Evolutionary conservation across 306 rosid species (phyloP), one percentile per base, ranked within the genome.

Genomic region (Psophocarpus tetragonolobus): DNA sequence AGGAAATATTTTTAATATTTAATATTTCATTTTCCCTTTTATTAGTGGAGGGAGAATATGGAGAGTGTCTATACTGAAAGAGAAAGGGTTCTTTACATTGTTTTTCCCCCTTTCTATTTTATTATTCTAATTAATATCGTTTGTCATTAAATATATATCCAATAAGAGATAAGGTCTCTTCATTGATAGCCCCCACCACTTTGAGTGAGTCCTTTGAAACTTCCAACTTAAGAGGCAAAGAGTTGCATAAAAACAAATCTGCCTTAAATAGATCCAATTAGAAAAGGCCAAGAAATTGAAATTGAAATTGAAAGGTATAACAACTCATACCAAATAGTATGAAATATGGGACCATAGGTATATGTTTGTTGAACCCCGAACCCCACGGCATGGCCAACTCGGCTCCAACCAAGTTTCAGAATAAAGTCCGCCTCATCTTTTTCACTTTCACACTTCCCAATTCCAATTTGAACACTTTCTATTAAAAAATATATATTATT

Each of bases 361-460:
- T 12, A 7, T 53, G 32, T 33, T 10, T 78, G 6, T 53, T 53
- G 4, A 38, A 38, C 6, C 24, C 51, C n/a, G 66, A 48, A 70
- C 39, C 33, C 30, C 72, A 45, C 79, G 48, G 44, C 65, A 50
- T 27, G 53, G 48, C 64, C 74, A 35, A 73, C 68, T 80, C 26
- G 75, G n/a, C 42, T 56, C 50, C 14, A 23, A 29, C 53, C 32
- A 65, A 42, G 58, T 69, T 75, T 68, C 42, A 5, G 23, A 75
- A 36, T 38, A 61, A 50, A 61, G 74, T 18, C 10, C 0, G 10
- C 0, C 5, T n/a, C 76, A 4, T 58, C 50, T 27, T 53, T 69
- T 51, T 50, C 26, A 48, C 81, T 70, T 60, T 69, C 73, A 39
- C 53, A 76, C 42, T 69, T 63, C 51, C 74, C 69, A 62, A 76